Evolutionary conservation across 768 basidiomycete species (phyloP).

Genomic region (Nidularia pulvinata): DNA sequence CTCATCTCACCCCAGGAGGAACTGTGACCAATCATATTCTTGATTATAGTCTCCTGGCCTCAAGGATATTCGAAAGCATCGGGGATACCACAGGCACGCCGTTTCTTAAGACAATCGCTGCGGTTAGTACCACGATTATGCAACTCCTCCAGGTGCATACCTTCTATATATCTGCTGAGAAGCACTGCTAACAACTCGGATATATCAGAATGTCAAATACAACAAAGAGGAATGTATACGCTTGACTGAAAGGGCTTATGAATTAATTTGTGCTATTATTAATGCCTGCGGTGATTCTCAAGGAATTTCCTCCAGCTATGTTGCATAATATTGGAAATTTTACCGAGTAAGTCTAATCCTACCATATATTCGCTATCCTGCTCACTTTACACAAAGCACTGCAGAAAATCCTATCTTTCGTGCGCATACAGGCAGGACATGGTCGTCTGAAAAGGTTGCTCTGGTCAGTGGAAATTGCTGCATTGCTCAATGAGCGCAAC

Average conservation of each 20-base stretch:
- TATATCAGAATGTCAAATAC: neutral
- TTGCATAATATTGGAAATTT: neutral
- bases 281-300: neutral
- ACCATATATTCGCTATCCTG: no score
- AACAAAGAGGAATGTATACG: neutral
- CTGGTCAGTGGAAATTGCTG: neutral
- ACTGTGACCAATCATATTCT: no score
- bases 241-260: neutral
- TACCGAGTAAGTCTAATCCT: neutral
- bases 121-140: neutral
- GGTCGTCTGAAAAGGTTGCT: neutral
- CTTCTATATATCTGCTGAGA: neutral
- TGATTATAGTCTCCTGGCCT: no score
- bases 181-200: neutral
- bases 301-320: neutral
- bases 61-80: no score
- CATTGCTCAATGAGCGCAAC: neutral
- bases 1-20: no score
- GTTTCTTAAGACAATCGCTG: neutral
- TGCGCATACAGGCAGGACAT: neutral
- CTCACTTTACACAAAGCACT: neutral
- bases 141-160: neutral
- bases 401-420: neutral
- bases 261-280: neutral
- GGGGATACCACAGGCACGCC: neutral